Base-by-base conservation (phyloP, 805 yeast species). In the Candida schatavii region DNA sequence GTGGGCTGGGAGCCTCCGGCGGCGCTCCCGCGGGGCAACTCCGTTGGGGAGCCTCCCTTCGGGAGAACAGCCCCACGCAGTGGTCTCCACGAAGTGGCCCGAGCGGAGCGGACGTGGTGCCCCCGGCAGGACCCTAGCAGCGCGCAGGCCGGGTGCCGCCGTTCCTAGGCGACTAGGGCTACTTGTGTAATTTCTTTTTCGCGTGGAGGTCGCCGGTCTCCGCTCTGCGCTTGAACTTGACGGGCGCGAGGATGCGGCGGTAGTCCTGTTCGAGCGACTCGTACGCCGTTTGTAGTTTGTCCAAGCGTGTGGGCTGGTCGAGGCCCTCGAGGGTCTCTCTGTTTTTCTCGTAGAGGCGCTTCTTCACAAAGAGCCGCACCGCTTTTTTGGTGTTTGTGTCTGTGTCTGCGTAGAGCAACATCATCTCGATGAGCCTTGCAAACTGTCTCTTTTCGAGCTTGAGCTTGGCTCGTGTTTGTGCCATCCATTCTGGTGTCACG, bases 381-480 rank as follows among this genome's bases (percentile, higher is more conserved):
- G 69, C 67, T 44, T 62, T 64, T 39, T 66, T 51, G 21, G 52
- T 51, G 22, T 52, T 46, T 41, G 61, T 58, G 22, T 52, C 46
- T 40, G 61, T 59, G 34, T 57, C 48, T 30, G 66, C 66, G 49
- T 74, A 68, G 15, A 83, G 59, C 25, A 84, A 61, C 1, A 77
- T 72, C 88, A 93, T 83, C 57, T 93, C 99, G 3, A 84, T 51
- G 26, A 87, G 69, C 47, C 97, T 71, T 41, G 77, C 75, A 51
- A 88, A 81, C 61, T 91, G 98, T 44, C 96, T 74, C 43, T 75
- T 72, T 46, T 86, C 95, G 52, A 90, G 61, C 55, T 90, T 87
- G 43, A 70, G 68, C 37, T 52, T 44, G 0, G 44, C 37, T 19
- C 77, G 71, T 19, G 72, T 61, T 10, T 46, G 6, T 47, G 55